Conservation (phyloP, 1,139 yeast genomes). For the Schwanniomyces etchellsii region DNA sequence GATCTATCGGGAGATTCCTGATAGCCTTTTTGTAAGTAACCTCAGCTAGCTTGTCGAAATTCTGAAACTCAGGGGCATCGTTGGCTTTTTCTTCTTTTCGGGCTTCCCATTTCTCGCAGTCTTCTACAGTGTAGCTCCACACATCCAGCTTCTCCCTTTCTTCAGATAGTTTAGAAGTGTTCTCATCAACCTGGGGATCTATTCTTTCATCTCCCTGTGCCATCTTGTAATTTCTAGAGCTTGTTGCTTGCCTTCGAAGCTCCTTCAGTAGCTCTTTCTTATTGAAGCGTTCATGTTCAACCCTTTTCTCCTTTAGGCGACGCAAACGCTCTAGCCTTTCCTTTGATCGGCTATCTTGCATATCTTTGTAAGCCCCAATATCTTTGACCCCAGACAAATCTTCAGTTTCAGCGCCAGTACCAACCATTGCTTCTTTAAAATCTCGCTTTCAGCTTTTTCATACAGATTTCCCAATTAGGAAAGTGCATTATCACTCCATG, state of each 20-base stretch:
- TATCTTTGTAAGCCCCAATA: not conserved
- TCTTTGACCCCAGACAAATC: not conserved
- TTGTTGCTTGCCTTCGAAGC: slow-evolving; percentile 9
- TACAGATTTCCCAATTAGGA: no score
- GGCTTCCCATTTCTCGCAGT: slow-evolving; percentile 64
- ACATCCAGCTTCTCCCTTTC: slow-evolving; percentile 33
- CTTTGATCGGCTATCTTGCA: not conserved
- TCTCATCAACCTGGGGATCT: slow-evolving; percentile 11
- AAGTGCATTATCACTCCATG: no score
- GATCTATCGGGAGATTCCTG: slow-evolving; percentile 31
- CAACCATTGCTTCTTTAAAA: no score
- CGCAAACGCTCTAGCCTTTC: not conserved
- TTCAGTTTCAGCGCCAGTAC: no score
- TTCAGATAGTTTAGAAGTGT: no score
- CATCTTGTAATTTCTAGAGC: slow-evolving; percentile 6
- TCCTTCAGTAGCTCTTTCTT: slow-evolving; percentile 15
- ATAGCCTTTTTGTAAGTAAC: slow-evolving; percentile 48
- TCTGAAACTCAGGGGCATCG: slow-evolving; percentile 22
- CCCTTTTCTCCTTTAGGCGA: slow-evolving; percentile 10
- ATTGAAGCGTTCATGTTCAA: slow-evolving; percentile 15
- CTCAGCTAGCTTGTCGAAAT: slow-evolving; percentile 50
- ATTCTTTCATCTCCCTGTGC: slow-evolving; percentile 13
- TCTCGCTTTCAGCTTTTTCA: no score
- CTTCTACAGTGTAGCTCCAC: slow-evolving; percentile 65
- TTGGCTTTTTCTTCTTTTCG: slow-evolving; percentile 22